Evolutionary conservation across 176 grass and related monocot species (phyloP).

Genomic region (Zea mays): DNA sequence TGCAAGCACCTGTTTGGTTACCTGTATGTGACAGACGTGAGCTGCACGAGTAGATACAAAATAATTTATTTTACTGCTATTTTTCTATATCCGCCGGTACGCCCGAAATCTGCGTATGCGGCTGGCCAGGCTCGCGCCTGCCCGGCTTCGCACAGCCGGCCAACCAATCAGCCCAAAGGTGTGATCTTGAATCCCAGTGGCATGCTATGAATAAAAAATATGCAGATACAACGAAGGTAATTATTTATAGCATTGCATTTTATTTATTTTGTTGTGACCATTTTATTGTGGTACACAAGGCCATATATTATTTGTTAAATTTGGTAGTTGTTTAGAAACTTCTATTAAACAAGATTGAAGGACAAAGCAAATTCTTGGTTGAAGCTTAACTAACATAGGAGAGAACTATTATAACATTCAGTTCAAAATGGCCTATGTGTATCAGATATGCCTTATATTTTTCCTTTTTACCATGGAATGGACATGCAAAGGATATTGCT

Average conservation of each 20-base stretch:
- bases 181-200: conserved; percentile 84
- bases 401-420: conserved; percentile 12
- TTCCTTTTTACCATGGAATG: conserved; percentile 30
- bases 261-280: background rate
- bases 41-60: too few relatives aligned
- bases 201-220: conserved; percentile 64
- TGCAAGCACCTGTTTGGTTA: too few relatives aligned
- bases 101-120: too few relatives aligned
- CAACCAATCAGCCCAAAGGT: too few relatives aligned
- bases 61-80: too few relatives aligned
- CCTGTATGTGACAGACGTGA: too few relatives aligned
- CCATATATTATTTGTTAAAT: conserved; percentile 2
- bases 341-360: background rate
- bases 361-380: conserved; percentile 24
- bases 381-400: conserved; percentile 9
- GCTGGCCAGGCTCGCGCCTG: too few relatives aligned
- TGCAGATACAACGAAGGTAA: conserved; percentile 55
- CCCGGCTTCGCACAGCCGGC: too few relatives aligned
- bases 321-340: conserved; percentile 21
- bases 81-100: too few relatives aligned
- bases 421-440: background rate
- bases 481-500: conserved; percentile 61
- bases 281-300: background rate
- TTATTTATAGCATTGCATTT: conserved; percentile 24
- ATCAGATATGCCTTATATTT: background rate